These are phyloP conservation scores for Tetradesmus lagerheimii DNA, from an alignment of 139 green algal species.

Conservation along the genomic window DNA sequence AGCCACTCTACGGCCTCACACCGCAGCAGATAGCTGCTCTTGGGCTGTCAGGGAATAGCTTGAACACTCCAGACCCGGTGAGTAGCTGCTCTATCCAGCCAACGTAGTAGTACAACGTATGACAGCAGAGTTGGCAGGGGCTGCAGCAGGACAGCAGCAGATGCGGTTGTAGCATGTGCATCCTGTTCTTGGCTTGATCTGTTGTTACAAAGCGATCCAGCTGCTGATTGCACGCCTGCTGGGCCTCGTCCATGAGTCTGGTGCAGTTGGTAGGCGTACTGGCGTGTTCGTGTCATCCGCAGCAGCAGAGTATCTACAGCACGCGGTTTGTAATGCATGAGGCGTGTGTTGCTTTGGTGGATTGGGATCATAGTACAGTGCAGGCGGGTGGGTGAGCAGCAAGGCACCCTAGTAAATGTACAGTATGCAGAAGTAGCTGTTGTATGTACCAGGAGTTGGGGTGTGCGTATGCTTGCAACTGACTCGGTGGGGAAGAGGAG, in stretches of 20 bases:
- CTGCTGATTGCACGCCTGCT: neutral
- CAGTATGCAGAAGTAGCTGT: neutral
- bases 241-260: too few relatives aligned
- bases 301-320: too few relatives aligned
- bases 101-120: neutral
- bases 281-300: too few relatives aligned
- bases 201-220: neutral
- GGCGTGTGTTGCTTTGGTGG: too few relatives aligned
- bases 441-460: neutral
- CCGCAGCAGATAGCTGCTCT: constrained; percentile 68
- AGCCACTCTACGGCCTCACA: constrained; percentile 64
- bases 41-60: constrained; percentile 53
- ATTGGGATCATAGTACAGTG: too few relatives aligned
- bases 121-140: neutral
- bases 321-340: too few relatives aligned
- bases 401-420: neutral
- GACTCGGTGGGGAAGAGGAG: too few relatives aligned
- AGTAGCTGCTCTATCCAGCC: neutral
- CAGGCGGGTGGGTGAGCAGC: too few relatives aligned
- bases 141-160: neutral
- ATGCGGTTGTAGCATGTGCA: neutral
- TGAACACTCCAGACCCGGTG: constrained; percentile 63
- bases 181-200: too few relatives aligned
- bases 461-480: neutral
- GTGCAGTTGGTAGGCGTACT: too few relatives aligned